Conservation (phyloP, 2,329 filamentous ascomycete genomes). For the Exserohilum turcica region DNA sequence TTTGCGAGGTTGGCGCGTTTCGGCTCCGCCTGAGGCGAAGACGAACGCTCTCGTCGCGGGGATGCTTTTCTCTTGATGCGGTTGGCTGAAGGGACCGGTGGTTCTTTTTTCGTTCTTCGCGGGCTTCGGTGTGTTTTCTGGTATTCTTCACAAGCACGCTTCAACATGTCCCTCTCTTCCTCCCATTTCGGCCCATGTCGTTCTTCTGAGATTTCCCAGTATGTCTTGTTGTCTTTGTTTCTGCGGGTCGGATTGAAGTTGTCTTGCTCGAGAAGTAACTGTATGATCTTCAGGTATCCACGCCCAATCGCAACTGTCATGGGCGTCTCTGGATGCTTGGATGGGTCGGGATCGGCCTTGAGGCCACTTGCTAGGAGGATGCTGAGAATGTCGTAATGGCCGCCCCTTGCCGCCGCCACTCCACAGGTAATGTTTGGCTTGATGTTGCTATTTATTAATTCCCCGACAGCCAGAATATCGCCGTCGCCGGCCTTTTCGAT, state of each 20-base stretch:
- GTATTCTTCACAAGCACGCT: constrained; percentile 71
- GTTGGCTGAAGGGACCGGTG: constrained; percentile 30
- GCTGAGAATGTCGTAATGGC: constrained; percentile 85
- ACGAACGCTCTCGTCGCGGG: constrained; percentile 42
- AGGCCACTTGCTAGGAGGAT: constrained; percentile 61
- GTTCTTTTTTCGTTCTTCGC: constrained; percentile 41
- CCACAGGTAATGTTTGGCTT: constrained; percentile 81
- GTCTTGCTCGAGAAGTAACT: constrained; percentile 75
- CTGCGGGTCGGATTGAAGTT: constrained; percentile 81
- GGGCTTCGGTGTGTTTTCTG: constrained; percentile 41
- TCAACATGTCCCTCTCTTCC: constrained; percentile 81
- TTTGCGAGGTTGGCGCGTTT: constrained; percentile 37
- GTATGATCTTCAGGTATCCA: constrained; percentile 81
- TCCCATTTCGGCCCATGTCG: constrained; percentile 88
- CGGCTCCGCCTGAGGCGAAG: constrained; percentile 38
- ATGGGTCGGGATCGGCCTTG: constrained; percentile 62
- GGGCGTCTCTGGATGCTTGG: constrained; percentile 86
- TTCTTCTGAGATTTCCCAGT: constrained; percentile 83
- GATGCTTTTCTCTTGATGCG: constrained; percentile 42
- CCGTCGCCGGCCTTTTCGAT: constrained; percentile 56
- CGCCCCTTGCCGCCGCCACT: constrained; percentile 88
- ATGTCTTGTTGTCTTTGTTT: constrained; percentile 75
- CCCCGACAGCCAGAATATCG: constrained; percentile 55
- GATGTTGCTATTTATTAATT: constrained; percentile 55
- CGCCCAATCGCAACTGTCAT: constrained; percentile 94